phyloP scores from a whole-genome alignment of 257 asterid genomes.

The Solanum sejunctum region DNA sequence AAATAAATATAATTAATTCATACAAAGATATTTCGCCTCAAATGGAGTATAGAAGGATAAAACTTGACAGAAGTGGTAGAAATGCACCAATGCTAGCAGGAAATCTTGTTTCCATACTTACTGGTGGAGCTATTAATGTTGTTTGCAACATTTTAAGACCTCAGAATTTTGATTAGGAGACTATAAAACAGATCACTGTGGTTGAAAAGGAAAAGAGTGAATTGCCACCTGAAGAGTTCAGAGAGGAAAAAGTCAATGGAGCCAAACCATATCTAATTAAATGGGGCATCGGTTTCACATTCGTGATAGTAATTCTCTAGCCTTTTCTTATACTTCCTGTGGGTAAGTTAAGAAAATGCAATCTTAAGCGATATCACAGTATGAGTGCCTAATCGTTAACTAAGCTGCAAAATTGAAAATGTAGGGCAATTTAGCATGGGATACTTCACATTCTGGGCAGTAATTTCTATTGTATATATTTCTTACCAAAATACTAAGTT shows the following conservation, averaged over 20 bases:
- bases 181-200: constrained; percentile 58
- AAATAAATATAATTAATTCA: no score
- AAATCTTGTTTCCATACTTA: no score
- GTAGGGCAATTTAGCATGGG: constrained; percentile 73
- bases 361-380: not conserved
- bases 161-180: constrained; percentile 72
- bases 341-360: constrained; percentile 15
- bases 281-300: constrained; percentile 82
- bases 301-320: constrained; percentile 59
- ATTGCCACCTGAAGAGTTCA: constrained; percentile 33
- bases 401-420: not conserved
- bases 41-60: no score
- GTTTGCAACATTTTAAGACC: constrained; percentile 58
- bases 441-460: constrained; percentile 91
- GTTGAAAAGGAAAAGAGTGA: constrained; percentile 70
- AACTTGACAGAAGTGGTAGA: no score
- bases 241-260: constrained; percentile 15
- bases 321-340: constrained; percentile 88
- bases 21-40: no score
- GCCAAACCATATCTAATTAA: constrained; percentile 30
- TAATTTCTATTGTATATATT: no score
- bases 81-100: no score
- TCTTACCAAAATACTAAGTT: no score
- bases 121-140: constrained; percentile 28
- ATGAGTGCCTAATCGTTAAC: not conserved